Base-by-base conservation (phyloP, 208 protist genomes). In the Crithidia expoeki region DNA sequence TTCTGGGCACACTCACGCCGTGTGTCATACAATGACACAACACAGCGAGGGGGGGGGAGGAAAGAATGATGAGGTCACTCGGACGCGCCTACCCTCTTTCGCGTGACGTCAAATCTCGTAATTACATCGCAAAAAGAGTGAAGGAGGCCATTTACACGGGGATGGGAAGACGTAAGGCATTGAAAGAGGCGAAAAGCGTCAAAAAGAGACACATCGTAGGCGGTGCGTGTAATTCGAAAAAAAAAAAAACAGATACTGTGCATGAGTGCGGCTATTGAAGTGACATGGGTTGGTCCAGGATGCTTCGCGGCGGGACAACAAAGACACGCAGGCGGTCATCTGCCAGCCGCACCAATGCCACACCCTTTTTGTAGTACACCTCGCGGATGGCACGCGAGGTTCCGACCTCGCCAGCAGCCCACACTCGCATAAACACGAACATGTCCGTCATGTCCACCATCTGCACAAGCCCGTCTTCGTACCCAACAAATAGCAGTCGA, bases 391-490 rank as follows among this genome's bases (percentile, higher is more conserved):
- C 58, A 42, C 40, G 51, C 17, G 46, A n/a, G 12, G 47, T 28
- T 19, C 72, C 72, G 0, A 10, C 21, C 23, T 42, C 27, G 40
- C 72, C 46, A 23, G 23, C 60, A 16, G 57, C 67, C 77, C 81
- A 84, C 21, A 84, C 52, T 0, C 91, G 88, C 11, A 69, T 53
- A 70, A 90, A 94, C 19, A 96, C 74, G 19, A 86, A 81, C 55
- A 76, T 71, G 51, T 76, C 68, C 4, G 85, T 77, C 12, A 80
- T 87, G 74, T 96, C 92, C 21, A 96, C 66, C 50, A 94, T 59
- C 77, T 96, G 92, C 34, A 94, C 53, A 2, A 94, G 66, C 0
- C 92, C 89, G 59, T 94, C 80, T 0, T 69, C 53, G 69, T 94
- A 96, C 14, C 78, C 87, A 32, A 83, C n/a, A 23, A 74, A 70